Base-by-base conservation (phyloP, 345 rosid genomes). In the Pistacia atlantica region DNA sequence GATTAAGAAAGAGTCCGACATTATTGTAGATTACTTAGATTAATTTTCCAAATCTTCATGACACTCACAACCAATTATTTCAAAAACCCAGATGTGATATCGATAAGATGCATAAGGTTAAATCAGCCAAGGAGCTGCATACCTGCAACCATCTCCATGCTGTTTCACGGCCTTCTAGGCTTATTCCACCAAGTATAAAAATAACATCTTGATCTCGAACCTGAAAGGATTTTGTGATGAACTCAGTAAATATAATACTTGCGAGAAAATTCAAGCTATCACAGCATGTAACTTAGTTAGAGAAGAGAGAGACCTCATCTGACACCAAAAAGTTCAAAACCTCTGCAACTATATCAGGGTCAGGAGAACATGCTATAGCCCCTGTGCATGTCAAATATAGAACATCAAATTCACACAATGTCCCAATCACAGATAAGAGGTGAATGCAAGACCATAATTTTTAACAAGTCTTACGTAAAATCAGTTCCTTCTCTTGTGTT, bases 141-240 rank as follows among this genome's bases (percentile, higher is more conserved):
- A 83, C 87, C 85, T 79, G 72, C 80, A 79, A 70, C 89, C 85
- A 86, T 75, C 5, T 69, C 86, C 86, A 83, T 17, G 86, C 85
- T 55, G 69, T 68, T 77, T 79, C 77, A 0, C 84, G 74, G 49
- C 83, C 83, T 62, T 86, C 89, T 62, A 75, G 55, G 70, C 81
- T 82, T 73, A 83, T 64, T 61, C 83, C 81, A 12, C 2, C 0
- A 16, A 83, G 73, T 76, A 65, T 84, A 51, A 80, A 86, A 46
- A 33, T 0, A 38, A 82, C 61, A 2, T 86, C 85, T 77, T 77
- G 82, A 77, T 77, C 58, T 11, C 84, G 70, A 62, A 83, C 84
- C 88, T 85, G 67, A 46, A 75, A 46, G 13, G 17, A 65, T 13
- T 12, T 55, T 12, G 8, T 18, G 16, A n/a, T 17, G 59, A 72